phyloP scores from a whole-genome alignment of 164 flowering plant species.

The Amborella trichopoda region DNA sequence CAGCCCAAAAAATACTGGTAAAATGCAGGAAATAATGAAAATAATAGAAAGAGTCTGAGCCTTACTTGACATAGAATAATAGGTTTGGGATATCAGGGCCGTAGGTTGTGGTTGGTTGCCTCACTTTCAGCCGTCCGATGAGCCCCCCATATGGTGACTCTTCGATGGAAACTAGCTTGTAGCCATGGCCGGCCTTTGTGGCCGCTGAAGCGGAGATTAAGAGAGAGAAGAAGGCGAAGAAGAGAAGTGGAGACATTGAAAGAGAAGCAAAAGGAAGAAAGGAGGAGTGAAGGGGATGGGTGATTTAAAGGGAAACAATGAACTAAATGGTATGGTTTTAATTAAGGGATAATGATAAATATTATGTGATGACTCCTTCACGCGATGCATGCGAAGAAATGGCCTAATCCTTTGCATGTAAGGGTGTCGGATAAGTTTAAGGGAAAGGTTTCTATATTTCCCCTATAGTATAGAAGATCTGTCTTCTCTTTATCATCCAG shows the following conservation, averaged over 20 bases:
- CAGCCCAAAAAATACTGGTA: background rate
- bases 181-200: constrained; percentile 53
- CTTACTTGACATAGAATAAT: constrained; percentile 58
- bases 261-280: background rate
- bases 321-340: too few relatives aligned
- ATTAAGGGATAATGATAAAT: too few relatives aligned
- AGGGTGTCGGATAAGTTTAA: background rate
- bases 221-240: constrained; percentile 1
- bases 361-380: too few relatives aligned
- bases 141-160: constrained; percentile 53
- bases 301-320: too few relatives aligned
- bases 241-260: background rate
- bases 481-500: too few relatives aligned
- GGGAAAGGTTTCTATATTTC: too few relatives aligned
- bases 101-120: constrained; percentile 33
- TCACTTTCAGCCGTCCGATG: constrained; percentile 45
- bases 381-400: too few relatives aligned
- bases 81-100: constrained; percentile 56
- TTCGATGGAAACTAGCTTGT: constrained; percentile 42
- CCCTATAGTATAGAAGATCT: too few relatives aligned
- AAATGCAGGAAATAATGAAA: too few relatives aligned
- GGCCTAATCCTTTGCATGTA: too few relatives aligned
- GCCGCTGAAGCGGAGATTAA: constrained; percentile 8
- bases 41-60: background rate
- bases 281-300: too few relatives aligned